Evolutionary conservation across 768 basidiomycete genomes (phyloP).

Genomic region (Collybiopsis luxurians): DNA sequence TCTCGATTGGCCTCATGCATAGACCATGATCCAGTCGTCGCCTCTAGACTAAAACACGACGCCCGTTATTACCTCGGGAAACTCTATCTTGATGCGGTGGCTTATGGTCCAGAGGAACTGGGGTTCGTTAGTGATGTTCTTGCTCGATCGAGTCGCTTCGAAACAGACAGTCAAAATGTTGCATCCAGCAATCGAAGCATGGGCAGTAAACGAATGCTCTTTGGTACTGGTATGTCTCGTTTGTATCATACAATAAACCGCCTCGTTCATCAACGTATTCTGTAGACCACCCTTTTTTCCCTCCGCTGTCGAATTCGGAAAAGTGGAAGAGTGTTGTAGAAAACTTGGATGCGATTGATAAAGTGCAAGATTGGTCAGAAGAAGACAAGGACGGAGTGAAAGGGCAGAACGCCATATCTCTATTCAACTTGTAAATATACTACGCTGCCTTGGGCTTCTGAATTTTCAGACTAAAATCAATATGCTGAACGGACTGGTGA

Average conservation of each 20-base stretch:
- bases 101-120: slow-evolving; percentile 84
- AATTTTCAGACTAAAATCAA: slow-evolving; percentile 97
- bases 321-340: slow-evolving; percentile 87
- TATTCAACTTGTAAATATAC: slow-evolving; percentile 52
- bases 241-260: too few species aligned
- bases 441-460: slow-evolving; percentile 51
- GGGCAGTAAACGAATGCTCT: slow-evolving; percentile 65
- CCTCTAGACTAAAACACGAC: slow-evolving; percentile 73
- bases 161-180: slow-evolving; percentile 25
- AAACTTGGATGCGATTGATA: slow-evolving; percentile 77
- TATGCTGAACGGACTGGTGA: slow-evolving; percentile 89
- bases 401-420: slow-evolving; percentile 67
- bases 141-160: slow-evolving; percentile 54
- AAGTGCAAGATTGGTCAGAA: slow-evolving; percentile 57
- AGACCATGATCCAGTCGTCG: slow-evolving; percentile 79
- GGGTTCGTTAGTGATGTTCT: slow-evolving; percentile 73
- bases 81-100: slow-evolving; percentile 84
- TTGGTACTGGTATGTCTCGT: slow-evolving; percentile 55
- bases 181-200: slow-evolving; percentile 32
- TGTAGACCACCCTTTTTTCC: slow-evolving; percentile 85
- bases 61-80: slow-evolving; percentile 80
- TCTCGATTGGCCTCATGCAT: slow-evolving; percentile 85
- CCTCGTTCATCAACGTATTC: too few species aligned
- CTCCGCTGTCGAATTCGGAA: slow-evolving; percentile 62
- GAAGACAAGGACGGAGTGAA: slow-evolving; percentile 62